phyloP scores from a whole-genome alignment of 805 yeast genomes.

The Saccharomycopsis fibuligera region DNA sequence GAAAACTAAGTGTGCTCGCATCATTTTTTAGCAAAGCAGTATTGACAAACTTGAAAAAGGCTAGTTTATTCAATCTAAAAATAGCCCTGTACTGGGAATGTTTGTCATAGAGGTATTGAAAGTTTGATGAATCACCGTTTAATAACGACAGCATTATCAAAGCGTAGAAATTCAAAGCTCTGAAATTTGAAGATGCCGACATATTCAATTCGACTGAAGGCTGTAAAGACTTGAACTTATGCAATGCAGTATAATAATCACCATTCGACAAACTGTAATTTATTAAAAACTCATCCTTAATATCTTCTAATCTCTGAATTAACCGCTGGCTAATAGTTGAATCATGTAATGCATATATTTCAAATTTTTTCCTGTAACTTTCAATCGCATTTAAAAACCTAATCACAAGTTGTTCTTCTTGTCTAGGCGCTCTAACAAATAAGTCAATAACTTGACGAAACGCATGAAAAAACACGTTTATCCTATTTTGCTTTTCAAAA shows the following conservation, averaged over 20 bases:
- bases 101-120: too few species aligned
- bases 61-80: too few species aligned
- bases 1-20: too few species aligned
- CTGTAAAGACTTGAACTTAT: background rate
- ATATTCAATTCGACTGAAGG: too few species aligned
- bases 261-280: background rate
- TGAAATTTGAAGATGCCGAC: too few species aligned
- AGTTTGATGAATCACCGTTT: too few species aligned
- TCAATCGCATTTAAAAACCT: background rate
- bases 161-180: too few species aligned
- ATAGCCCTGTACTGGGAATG: too few species aligned
- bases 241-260: constrained; percentile 4
- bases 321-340: background rate
- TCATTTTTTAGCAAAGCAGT: too few species aligned
- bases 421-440: background rate
- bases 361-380: background rate
- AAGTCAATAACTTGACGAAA: background rate
- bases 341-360: too few species aligned
- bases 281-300: constrained; percentile 1
- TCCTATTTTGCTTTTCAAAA: background rate
- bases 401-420: background rate
- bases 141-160: too few species aligned
- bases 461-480: background rate
- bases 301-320: background rate
- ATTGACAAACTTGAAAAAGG: too few species aligned